Evolutionary conservation across 768 basidiomycete species (phyloP), one percentile per base, ranked within the genome.

Genomic region (Solioccasus polychromus): DNA sequence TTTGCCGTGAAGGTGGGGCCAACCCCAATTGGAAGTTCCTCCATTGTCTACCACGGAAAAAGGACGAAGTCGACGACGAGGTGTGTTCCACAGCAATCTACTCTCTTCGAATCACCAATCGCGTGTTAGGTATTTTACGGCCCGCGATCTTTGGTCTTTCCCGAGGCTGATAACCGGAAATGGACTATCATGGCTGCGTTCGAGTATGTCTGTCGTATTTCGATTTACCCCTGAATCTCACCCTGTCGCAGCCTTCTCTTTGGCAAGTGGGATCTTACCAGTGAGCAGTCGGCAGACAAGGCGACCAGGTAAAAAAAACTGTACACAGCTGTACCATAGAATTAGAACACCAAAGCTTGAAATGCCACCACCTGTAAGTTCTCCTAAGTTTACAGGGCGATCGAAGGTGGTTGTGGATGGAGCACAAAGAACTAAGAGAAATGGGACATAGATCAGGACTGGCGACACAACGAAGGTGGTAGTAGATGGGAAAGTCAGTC

Each of bases 181-280:
- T 95, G 92, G 94, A 93, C 93, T 0, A 95, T 85, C 57, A 91
- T 94, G 83, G 90, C 92, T 12, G 66, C 80, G 10, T 95, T 96
- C 57, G 90, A 92, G 89, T 92, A 57, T 45, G 86, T 80, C 35
- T 29, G 53, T 35, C 47, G 11, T 40, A 32, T 35, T 29, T 36
- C 20, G 20, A 4, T 22, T 37, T 30, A 26, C 22, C n/a, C 35
- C 37, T 55, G 38, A 53, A n/a, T 30, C 30, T 25, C 45, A n/a
- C 35, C 15, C 35, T n/a, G 10, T 28, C 50, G 20, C 46, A 59
- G 61, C 42, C 45, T 63, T 34, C 45, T 77, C 32, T 71, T 78
- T 53, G 77, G 78, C 15, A 77, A 72, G 56, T 77, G 76, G 76
- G 60, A 67, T 36, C 39, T 66, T 41, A 55, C 44, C 1, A 55